Base-by-base conservation (phyloP, 164 flowering plant species). In the Stephania japonica region DNA sequence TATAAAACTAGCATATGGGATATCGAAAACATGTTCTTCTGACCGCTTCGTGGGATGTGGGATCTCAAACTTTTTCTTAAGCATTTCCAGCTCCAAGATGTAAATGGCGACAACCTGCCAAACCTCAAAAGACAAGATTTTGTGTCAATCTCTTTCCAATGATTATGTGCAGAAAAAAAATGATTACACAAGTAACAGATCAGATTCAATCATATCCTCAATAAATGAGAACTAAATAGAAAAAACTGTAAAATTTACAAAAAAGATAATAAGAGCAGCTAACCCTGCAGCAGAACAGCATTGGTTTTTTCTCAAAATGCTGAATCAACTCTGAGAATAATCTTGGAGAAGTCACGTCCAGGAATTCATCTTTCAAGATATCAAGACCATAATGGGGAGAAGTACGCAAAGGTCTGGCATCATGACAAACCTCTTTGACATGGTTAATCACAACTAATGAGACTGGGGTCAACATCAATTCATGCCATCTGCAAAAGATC, bases 1-100 rank as follows among this genome's bases (percentile, higher is more conserved):
- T 23, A 92, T 66, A 82, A 94, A 89, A 77, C 88, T 86, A 75
- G 92, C 93, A 77, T 90, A 84, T 42, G 91, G 89, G 67, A 94
- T 85, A 66, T 82, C 72, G 69, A 84, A 47, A 24, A 63, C 72
- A 50, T 83, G 72, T 23, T 41, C 65, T 72, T 67, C 64, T 25
- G 78, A 66, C 5, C 27, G 70, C 50, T 70, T 19, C 70, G 63
- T 65, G 61, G 78, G 25, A 32, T 43, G 72, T 49, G 70, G 65
- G 13, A 56, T 42, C 73, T 75, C 75, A 71, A 47, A n/a, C 42
- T 70, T 78, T 10, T 23, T n/a, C 0, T 69, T 72, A 38, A 59
- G 74, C 73, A 73, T 85, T 81, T 90, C 92, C 75, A 91, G 69
- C 62, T 87, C 82, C 25, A 92, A 78, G 68, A 83, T 25, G 78